Base-by-base conservation (phyloP, 352 stramenopile genomes). In the Blastocystis hominis region DNA sequence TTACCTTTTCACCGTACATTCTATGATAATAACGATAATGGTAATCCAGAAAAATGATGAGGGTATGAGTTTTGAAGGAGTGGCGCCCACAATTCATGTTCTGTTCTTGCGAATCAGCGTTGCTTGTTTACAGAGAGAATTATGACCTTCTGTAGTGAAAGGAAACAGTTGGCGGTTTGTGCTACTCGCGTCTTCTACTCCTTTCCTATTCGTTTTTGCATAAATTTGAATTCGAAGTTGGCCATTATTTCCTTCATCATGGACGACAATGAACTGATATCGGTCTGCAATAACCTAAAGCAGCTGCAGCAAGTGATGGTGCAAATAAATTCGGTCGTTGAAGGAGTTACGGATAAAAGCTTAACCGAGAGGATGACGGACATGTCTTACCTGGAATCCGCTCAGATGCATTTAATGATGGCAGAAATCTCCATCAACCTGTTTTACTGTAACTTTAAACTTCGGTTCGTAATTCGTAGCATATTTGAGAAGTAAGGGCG, bases 1-100 rank as follows among this genome's bases (percentile, higher is more conserved):
- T 92, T n/a, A 84, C 69, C 40, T 89, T 91, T 76, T 87, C 62
- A 62, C 62, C 62, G 15, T 77, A 24, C 77, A 87, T 87, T 66
- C 17, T 80, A 76, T 34, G 36, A 34, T 17, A 17, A 15, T 5
- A 50, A 76, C 24, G 24, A 30, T 30, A 30, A 30, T 30, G 24
- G 24, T 30, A 30, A 30, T 20, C 10, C 10, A 56, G 50, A 56
- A 20, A 56, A 56, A 20, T 0, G 10, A 20, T 0, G 20, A 20
- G 20, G 50, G 10, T 56, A 20, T 10, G 20, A 56, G 20, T 20
- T 56, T 10, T 56, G 10, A 20, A 56, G 10, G 55, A 24, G 6
- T 63, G 6, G 55, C 36, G 55, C 55, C 17, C 6, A 24, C 9
- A 63, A 20, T 24, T 17, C 17, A 63, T 63, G 24, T 30, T 30